Evolutionary conservation across 306 rosid genomes (phyloP), one percentile per base, ranked within the genome.

Genomic region (Glycine tomentella): DNA sequence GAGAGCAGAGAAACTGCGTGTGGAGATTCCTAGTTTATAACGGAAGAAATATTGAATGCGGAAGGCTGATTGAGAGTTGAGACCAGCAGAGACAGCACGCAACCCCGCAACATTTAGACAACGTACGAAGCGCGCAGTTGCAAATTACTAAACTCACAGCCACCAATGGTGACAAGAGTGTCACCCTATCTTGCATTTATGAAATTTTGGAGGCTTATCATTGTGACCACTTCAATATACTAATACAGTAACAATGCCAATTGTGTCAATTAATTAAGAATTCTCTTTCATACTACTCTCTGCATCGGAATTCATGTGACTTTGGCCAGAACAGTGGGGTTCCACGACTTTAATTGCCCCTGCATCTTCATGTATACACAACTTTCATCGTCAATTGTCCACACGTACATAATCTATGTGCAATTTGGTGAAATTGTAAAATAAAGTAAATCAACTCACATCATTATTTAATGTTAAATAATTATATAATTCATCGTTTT

Each of bases 161-260:
- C 17, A 51, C 55, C n/a, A 75, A 82, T 36, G 49, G 72, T 6
- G 78, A 38, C 48, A 72, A 40, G 38, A 78, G 5, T 38, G 9
- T 31, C 71, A 8, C 17, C 14, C 12, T 46, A 71, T 62, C 17
- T 51, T 1, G 34, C 50, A 83, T 83, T 83, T 42, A 82, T 82
- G 78, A 15, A 76, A 61, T 5, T 82, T 76, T 82, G 82, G 78
- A 76, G 20, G 44, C 73, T 76, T 82, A 70, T 82, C 58, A 69
- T 50, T 58, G 65, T 69, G 58, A 17, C 66, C 81, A 58, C 81
- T 51, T 80, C 34, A 36, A 5, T 68, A 25, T 25, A 25, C 31
- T 25, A 44, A 8, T 3, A 38, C 4, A 38, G 6, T 58, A 51
- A 38, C 56, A 3, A 69, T 77, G 12, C 52, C 72, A 72, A 31